Percentiles rank a stretch among this genome's conserved stretches.
phyloP scores from a whole-genome alignment of 129 eudicot species.

The Escallonia rubra region DNA sequence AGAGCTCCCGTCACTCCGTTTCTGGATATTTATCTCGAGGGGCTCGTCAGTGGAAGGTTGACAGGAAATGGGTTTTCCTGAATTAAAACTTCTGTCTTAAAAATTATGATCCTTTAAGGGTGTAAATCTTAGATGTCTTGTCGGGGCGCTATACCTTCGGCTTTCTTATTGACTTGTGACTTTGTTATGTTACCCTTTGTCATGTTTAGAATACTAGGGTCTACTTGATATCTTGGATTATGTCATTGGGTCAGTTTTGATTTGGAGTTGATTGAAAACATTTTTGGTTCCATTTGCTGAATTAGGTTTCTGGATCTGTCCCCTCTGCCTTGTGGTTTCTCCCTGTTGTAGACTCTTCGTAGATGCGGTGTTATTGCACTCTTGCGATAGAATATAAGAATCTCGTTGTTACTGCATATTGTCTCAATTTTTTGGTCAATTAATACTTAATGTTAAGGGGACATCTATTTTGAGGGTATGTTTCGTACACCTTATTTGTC shows the following conservation, averaged over 20 bases:
- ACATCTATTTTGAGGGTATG: too few species aligned
- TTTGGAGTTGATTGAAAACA: constrained; percentile 17
- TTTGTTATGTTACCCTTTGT: constrained; percentile 11
- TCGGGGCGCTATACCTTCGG: constrained; percentile 21
- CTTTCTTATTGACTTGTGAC: constrained; percentile 12
- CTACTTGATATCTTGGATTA: constrained; percentile 22
- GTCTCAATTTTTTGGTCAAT: too few species aligned
- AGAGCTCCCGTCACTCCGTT: not conserved
- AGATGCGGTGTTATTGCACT: too few species aligned
- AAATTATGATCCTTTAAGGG: constrained; percentile 27
- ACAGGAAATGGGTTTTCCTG: constrained; percentile 6
- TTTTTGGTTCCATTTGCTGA: not conserved
- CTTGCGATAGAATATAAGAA: too few species aligned
- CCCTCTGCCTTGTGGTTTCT: too few species aligned
- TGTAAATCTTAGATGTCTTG: constrained; percentile 49
- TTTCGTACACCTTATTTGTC: too few species aligned
- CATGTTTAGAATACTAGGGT: constrained; percentile 30
- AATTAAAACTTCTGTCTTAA: constrained; percentile 18
- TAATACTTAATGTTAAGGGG: too few species aligned
- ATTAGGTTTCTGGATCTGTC: too few species aligned
- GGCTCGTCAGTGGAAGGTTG: not conserved
- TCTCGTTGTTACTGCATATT: too few species aligned
- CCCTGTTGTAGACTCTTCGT: too few species aligned
- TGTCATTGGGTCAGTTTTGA: constrained; percentile 43
- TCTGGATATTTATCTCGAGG: not conserved